phyloP scores from a whole-genome alignment of 306 rosid genomes.

The Cicer chorassanicum region DNA sequence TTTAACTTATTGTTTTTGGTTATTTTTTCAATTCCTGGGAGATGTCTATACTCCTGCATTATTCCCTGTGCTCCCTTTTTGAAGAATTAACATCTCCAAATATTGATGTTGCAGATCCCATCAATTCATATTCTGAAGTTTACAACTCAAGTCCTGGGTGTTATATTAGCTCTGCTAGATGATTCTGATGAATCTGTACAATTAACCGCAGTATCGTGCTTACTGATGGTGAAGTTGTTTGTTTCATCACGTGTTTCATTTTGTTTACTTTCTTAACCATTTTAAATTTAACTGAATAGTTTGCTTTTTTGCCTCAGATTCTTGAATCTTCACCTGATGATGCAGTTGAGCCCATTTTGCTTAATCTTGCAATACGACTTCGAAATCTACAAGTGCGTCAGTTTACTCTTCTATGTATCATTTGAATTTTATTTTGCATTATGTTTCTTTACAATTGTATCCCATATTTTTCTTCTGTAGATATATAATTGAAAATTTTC shows the following conservation, averaged over 20 bases:
- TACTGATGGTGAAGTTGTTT: slow-evolving; percentile 70
- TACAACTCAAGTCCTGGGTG: slow-evolving; percentile 86
- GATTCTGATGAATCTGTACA: slow-evolving; percentile 92
- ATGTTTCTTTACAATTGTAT: background rate
- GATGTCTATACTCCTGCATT: slow-evolving; percentile 9
- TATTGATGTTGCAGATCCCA: slow-evolving; percentile 70
- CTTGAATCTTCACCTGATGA: slow-evolving; percentile 83
- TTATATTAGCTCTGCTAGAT: slow-evolving; percentile 87
- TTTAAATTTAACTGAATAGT: slow-evolving; percentile 43
- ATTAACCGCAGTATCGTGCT: slow-evolving; percentile 89
- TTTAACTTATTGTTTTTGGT: slow-evolving; percentile 30
- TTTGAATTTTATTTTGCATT: slow-evolving; percentile 13
- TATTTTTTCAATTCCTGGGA: slow-evolving; percentile 13
- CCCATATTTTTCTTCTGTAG: slow-evolving; percentile 11
- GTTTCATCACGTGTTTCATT: slow-evolving; percentile 16
- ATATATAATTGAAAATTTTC: slow-evolving; percentile 2
- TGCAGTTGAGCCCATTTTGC: slow-evolving; percentile 88
- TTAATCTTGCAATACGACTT: slow-evolving; percentile 78
- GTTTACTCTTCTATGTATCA: slow-evolving; percentile 10
- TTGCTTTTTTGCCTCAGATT: slow-evolving; percentile 57
- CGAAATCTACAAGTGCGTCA: slow-evolving; percentile 86
- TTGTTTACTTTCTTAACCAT: slow-evolving; percentile 20
- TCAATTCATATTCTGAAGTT: slow-evolving; percentile 70
- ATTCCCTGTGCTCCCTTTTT: slow-evolving; percentile 22
- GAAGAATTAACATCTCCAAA: slow-evolving; percentile 37